A percentile compares a stretch with the other conserved stretches of the same genome.
phyloP scores from a whole-genome alignment of 768 basidiomycete genomes.

The Agaricus subrufescens region DNA sequence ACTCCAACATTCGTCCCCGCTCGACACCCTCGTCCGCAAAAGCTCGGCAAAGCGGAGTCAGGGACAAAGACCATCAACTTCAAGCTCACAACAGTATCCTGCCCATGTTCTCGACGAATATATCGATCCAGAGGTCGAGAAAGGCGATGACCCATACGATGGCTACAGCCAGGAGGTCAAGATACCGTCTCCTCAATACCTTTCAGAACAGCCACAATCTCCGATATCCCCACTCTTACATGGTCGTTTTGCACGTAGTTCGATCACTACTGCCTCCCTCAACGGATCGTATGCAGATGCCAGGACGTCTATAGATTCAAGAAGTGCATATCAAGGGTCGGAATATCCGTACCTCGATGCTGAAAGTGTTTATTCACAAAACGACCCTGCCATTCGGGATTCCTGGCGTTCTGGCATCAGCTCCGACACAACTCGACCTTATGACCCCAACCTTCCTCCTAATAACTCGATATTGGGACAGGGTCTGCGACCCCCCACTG shows the following conservation, averaged over 20 bases:
- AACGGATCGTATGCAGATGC: slow-evolving; percentile 5
- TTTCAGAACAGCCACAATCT: slow-evolving; percentile 11
- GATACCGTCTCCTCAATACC: slow-evolving; percentile 6
- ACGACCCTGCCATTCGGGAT: slow-evolving; percentile 27
- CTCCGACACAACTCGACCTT: slow-evolving; percentile 9
- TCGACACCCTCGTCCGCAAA: slow-evolving; percentile 51
- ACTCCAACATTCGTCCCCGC: slow-evolving; percentile 45
- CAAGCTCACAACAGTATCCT: slow-evolving; percentile 10
- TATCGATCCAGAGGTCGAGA: slow-evolving; percentile 10
- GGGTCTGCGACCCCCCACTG: not conserved
- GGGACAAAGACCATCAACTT: slow-evolving; percentile 10
- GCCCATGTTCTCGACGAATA: slow-evolving; percentile 1
- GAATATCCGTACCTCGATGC: slow-evolving; percentile 32
- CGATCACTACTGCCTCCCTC: slow-evolving; percentile 33
- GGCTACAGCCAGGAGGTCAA: slow-evolving; percentile 5
- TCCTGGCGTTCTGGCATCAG: slow-evolving; percentile 31
- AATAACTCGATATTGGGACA: not conserved
- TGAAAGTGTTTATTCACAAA: slow-evolving; percentile 38
- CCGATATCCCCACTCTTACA: slow-evolving; percentile 43
- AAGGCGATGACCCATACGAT: slow-evolving; percentile 1
- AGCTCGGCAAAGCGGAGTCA: slow-evolving; percentile 40
- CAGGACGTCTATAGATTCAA: slow-evolving; percentile 12
- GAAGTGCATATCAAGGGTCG: slow-evolving; percentile 27
- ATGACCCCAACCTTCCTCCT: not conserved
- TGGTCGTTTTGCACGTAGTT: slow-evolving; percentile 39